phyloP scores from a whole-genome alignment of 2,329 filamentous ascomycete genomes.

The Cladosporium sp. region DNA sequence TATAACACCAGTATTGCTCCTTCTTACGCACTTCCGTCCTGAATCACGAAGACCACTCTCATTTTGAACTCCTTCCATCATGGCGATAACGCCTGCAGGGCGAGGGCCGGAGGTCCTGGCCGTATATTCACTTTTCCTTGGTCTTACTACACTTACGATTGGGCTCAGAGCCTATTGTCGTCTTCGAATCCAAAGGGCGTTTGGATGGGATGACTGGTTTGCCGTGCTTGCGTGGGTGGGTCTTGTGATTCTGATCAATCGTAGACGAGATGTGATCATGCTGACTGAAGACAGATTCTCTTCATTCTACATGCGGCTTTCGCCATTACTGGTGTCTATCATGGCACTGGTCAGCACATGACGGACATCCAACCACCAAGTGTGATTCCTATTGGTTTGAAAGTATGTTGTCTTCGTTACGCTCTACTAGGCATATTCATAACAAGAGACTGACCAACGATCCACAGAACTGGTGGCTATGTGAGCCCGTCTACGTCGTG shows the following conservation, averaged over 20 bases:
- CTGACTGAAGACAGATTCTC: constrained; percentile 12
- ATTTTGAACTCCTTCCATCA: background rate
- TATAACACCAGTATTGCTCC: too few relatives aligned
- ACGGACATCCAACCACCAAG: constrained; percentile 14
- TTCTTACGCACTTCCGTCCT: background rate
- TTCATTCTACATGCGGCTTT: constrained; percentile 15
- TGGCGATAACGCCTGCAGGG: constrained; percentile 12
- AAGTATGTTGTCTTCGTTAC: constrained; percentile 2
- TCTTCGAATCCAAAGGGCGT: constrained; percentile 9
- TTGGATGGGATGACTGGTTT: constrained; percentile 13
- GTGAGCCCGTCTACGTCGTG: constrained; percentile 18
- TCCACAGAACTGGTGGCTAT: constrained; percentile 34
- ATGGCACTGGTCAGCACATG: constrained; percentile 16
- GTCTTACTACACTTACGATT: constrained; percentile 13
- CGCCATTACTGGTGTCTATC: constrained; percentile 15
- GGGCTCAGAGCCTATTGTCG: constrained; percentile 14
- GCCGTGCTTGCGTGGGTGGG: constrained; percentile 14
- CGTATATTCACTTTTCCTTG: constrained; percentile 14
- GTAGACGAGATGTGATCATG: background rate
- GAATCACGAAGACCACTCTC: background rate
- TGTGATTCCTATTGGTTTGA: constrained; percentile 14
- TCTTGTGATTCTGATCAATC: background rate
- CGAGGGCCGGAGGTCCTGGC: constrained; percentile 14
- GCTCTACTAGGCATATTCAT: background rate
- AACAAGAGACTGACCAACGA: background rate